A percentile compares a stretch with the other conserved stretches of the same genome.
Evolutionary conservation across 164 flowering plant species (phyloP).

Genomic region (Piper longum): DNA sequence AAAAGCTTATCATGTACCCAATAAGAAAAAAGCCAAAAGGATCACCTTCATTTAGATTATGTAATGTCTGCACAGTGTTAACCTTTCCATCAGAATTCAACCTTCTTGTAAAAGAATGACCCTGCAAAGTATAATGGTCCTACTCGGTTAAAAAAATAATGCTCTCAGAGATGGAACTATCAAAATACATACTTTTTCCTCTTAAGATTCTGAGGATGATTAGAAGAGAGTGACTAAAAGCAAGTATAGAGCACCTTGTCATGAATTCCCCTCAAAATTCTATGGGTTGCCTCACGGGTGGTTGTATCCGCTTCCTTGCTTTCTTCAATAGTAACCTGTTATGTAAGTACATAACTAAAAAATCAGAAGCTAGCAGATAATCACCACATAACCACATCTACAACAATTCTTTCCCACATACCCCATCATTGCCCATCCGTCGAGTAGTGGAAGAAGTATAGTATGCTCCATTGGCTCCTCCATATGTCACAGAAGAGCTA

Average conservation of each 20-base stretch:
- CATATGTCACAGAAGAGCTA: constrained; percentile 72
- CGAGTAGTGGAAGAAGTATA: constrained; percentile 63
- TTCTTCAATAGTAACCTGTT: constrained; percentile 63
- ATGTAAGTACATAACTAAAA: too few relatives aligned
- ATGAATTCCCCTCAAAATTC: constrained; percentile 60
- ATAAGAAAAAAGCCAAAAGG: background rate
- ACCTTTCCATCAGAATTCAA: constrained; percentile 77
- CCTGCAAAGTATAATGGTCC: constrained; percentile 25
- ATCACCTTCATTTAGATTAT: constrained; percentile 75
- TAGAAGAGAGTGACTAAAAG: too few relatives aligned
- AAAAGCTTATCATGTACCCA: too few relatives aligned
- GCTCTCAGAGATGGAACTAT: too few relatives aligned
- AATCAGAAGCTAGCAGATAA: constrained; percentile 1
- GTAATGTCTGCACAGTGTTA: constrained; percentile 57
- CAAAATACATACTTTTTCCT: too few relatives aligned
- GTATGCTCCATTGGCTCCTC: constrained; percentile 80
- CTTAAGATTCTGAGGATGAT: too few relatives aligned
- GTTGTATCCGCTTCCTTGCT: constrained; percentile 67
- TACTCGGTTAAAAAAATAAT: background rate
- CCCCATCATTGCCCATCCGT: constrained; percentile 82
- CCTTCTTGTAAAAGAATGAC: constrained; percentile 70
- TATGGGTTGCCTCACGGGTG: constrained; percentile 66
- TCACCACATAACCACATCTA: background rate
- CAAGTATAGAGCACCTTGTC: constrained; percentile 38
- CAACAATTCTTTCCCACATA: constrained; percentile 14